These are phyloP conservation scores for Pythium aristosporum DNA, from an alignment of 352 stramenopile species.

Conservation along the genomic window DNA sequence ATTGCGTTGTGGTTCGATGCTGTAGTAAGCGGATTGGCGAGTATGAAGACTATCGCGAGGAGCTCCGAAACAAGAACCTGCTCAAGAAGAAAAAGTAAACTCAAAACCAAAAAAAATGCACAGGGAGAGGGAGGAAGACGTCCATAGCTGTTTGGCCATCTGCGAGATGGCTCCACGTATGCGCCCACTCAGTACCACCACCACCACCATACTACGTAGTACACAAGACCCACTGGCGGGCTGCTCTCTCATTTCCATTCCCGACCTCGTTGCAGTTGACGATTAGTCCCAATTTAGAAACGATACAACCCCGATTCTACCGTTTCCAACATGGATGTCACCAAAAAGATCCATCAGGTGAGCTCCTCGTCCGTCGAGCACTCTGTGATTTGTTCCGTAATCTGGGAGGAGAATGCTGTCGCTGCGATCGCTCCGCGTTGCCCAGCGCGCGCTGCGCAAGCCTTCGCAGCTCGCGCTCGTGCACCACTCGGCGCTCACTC, in stretches of 20 bases:
- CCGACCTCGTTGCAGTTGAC: conserved; percentile 1
- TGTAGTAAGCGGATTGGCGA: conserved; percentile 69
- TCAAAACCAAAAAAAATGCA: conserved; percentile 5
- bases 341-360: neutral
- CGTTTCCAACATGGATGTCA: conserved; percentile 2
- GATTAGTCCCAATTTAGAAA: conserved; percentile 1
- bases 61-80: conserved; percentile 84
- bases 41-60: conserved; percentile 82
- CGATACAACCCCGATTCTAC: neutral
- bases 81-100: conserved; percentile 78
- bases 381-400: neutral
- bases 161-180: conserved; percentile 13
- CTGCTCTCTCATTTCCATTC: neutral
- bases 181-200: neutral
- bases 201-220: neutral
- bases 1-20: neutral
- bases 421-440: conserved; percentile 18
- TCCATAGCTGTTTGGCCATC: conserved; percentile 11
- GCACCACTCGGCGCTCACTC: conserved; percentile 4
- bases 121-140: neutral
- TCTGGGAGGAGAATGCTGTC: conserved; percentile 12
- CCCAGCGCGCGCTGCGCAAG: conserved; percentile 18
- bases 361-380: conserved; percentile 4
- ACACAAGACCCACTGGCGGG: too few species aligned
- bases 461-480: conserved; percentile 18